phyloP scores from a whole-genome alignment of 139 green algal species.

The Astrephomene gubernaculifera region DNA sequence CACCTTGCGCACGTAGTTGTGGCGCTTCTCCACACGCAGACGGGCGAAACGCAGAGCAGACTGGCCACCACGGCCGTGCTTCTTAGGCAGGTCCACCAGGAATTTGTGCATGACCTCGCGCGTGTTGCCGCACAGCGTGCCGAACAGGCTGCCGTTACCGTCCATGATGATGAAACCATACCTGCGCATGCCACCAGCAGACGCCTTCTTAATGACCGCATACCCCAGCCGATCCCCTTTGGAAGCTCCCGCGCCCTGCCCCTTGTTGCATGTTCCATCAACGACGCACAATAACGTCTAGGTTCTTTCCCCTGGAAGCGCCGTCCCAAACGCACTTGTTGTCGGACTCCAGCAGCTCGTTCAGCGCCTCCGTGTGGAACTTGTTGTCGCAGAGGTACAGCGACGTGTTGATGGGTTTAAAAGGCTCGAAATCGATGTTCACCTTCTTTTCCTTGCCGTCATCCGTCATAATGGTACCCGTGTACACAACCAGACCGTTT shows the following conservation, averaged over 20 bases:
- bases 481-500: slow-evolving; percentile 99
- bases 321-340: slow-evolving; percentile 71
- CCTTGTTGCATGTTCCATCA: too few species aligned
- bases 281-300: too few species aligned
- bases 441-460: slow-evolving; percentile 97
- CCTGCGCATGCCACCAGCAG: too few species aligned
- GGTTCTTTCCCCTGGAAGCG: not conserved
- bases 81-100: slow-evolving; percentile 98
- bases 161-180: slow-evolving; percentile 99
- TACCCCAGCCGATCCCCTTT: too few species aligned
- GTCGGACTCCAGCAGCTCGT: slow-evolving; percentile 95
- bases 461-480: slow-evolving; percentile 97
- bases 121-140: slow-evolving; percentile 96
- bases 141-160: slow-evolving; percentile 96
- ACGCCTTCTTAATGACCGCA: too few species aligned
- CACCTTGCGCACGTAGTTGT: slow-evolving; percentile 99
- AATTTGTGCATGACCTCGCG: slow-evolving; percentile 98
- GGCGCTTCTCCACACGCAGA: slow-evolving; percentile 97
- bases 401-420: slow-evolving; percentile 99
- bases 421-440: slow-evolving; percentile 99
- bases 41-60: slow-evolving; percentile 98
- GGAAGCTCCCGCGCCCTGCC: too few species aligned
- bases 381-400: slow-evolving; percentile 99
- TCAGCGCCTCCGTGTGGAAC: slow-evolving; percentile 99
- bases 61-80: slow-evolving; percentile 97